Evolutionary conservation across 177 flowering plant species (phyloP).

Genomic region (Tripterygium wilfordii): DNA sequence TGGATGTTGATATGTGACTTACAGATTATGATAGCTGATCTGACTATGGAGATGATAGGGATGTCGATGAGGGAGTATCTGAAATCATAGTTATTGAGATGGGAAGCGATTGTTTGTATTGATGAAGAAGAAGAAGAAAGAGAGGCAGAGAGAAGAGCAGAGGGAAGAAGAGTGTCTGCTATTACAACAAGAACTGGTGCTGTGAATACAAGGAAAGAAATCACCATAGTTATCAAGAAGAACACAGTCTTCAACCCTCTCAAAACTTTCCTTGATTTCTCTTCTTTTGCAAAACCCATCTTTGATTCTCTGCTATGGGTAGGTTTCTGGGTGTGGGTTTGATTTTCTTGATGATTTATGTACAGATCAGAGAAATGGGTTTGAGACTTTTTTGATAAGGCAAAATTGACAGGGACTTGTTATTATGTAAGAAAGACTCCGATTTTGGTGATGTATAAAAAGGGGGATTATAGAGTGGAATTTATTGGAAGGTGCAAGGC

Average conservation of each 20-base stretch:
- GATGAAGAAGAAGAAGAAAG: constrained; percentile 37
- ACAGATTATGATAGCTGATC: constrained; percentile 78
- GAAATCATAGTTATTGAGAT: constrained; percentile 62
- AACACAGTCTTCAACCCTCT: constrained; percentile 66
- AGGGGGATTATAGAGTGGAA: too few species aligned
- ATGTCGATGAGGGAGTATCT: constrained; percentile 73
- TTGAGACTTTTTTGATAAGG: too few species aligned
- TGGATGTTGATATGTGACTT: constrained; percentile 25
- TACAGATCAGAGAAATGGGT: too few species aligned
- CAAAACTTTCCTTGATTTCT: constrained; percentile 34
- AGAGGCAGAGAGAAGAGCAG: constrained; percentile 69
- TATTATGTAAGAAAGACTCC: too few species aligned
- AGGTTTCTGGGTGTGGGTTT: background rate
- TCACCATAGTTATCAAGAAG: constrained; percentile 61
- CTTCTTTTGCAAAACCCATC: constrained; percentile 57
- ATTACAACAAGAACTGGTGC: constrained; percentile 69
- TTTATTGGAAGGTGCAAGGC: too few species aligned
- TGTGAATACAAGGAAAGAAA: constrained; percentile 68
- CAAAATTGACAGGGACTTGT: too few species aligned
- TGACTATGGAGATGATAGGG: constrained; percentile 65
- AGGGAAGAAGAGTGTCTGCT: constrained; percentile 68
- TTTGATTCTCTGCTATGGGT: background rate
- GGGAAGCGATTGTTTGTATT: constrained; percentile 24
- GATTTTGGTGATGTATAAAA: too few species aligned
- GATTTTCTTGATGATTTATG: background rate